Evolutionary conservation across 2,329 filamentous ascomycete genomes (phyloP), one percentile per base, ranked within the genome.

Genomic region (Rugonectria rugulosa): DNA sequence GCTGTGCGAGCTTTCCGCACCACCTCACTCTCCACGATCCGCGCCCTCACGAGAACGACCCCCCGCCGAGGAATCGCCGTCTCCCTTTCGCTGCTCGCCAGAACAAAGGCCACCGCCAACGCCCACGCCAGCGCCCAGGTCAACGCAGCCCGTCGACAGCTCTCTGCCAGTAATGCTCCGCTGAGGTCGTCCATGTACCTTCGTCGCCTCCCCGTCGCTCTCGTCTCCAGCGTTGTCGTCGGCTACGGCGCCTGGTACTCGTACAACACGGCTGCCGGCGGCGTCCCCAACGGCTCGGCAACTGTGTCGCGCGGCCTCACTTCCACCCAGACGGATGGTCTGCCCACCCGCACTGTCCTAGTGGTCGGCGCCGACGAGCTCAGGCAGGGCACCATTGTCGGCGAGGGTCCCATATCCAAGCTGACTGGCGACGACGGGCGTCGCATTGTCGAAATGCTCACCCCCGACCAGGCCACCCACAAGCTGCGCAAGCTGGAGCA

Each of bases 371-470:
- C 93, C 68, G 92, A 96, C 71, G 88, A 96, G 73, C 85, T 99
- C 44, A 94, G 93, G 70, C 95, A 94, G 10, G 90, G 91, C 20
- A 90, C 91, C 8, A 88, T 97, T 60, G 87, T 92, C 15, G 91
- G 90, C 56, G 90, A 96, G 68, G 90, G 88, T 6, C 92, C 94
- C 17, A 86, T 99, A 57, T 90, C 90, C 40, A 99, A 99, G 77
- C 85, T 90, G 67, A 92, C 89, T 4, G 90, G 93, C 75, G 89
- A 92, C 71, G 89, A 89, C 72, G 92, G 92, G 24, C 86, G 89
- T 62, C 91, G 90, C 70, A 89, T 97, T 27, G 81, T 99, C 56
- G 94, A 97, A 79, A 99, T 99, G 94, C 81, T 99, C 75, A 96
- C 91, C 10, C 90, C 94, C 1, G 94, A 97, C 56, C 93, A 99